A percentile compares a stretch with the other conserved stretches of the same genome.
These are phyloP conservation scores for Auriculariales sp. DNA, from an alignment of 768 basidiomycete species.

Conservation along the genomic window DNA sequence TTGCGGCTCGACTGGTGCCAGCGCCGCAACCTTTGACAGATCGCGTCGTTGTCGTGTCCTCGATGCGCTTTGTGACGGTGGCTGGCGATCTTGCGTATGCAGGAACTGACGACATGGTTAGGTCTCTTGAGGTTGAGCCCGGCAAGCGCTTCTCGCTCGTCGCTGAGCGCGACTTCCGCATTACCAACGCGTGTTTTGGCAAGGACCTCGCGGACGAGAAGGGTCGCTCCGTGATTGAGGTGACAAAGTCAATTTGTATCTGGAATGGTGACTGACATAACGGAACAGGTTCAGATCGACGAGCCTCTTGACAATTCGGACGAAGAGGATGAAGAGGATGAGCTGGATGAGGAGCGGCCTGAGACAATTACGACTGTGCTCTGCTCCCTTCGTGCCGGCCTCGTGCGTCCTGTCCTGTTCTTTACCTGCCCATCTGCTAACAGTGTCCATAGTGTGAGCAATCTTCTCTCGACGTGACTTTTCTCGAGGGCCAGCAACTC, in stretches of 20 bases:
- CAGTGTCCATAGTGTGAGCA: conserved; percentile 20
- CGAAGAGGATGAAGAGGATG: conserved; percentile 9
- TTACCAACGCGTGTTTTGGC: conserved; percentile 24
- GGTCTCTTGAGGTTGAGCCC: background rate
- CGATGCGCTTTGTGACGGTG: no score
- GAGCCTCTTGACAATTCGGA: conserved; percentile 12
- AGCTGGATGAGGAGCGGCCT: background rate
- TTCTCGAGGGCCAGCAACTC: conserved; percentile 17
- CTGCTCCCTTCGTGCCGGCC: conserved; percentile 18
- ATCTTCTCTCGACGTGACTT: conserved; percentile 19
- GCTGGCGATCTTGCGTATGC: no score
- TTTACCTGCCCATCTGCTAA: no score
- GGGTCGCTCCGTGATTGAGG: conserved; percentile 9
- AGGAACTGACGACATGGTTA: no score
- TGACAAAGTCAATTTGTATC: no score
- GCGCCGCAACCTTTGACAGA: no score
- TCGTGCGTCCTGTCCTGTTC: conserved; percentile 13
- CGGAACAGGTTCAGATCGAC: background rate
- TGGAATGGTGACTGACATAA: no score
- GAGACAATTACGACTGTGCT: conserved; percentile 8
- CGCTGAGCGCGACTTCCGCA: conserved; percentile 1
- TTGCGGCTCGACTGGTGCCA: no score
- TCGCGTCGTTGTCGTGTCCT: no score
- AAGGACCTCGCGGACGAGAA: conserved; percentile 17
- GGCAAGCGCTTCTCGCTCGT: background rate